Evolutionary conservation across 495 filamentous ascomycete genomes (phyloP), one percentile per base, ranked within the genome.

Genomic region (Schizothecium vesticola): DNA sequence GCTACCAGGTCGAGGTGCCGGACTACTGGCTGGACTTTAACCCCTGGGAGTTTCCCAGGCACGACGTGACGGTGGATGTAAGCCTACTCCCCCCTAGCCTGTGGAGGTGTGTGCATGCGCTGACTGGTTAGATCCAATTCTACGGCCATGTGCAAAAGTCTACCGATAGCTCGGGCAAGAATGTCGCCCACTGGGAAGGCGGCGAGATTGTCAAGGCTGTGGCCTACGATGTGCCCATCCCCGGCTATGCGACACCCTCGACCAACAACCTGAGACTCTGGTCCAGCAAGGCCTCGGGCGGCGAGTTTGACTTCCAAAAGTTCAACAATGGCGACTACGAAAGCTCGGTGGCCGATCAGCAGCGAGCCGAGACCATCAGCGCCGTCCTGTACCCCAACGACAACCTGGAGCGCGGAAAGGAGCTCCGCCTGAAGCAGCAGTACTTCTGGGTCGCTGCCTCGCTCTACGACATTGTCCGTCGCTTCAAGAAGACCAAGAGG

Each of bases 361-460:
- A 99, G 79, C 88, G 89, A 21, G 95, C 95, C 3, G 95, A 99
- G 82, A 97, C 96, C 57, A 98, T 99, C 78, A 97, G 93, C 51
- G 96, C 96, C 12, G 95, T 99, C 33, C 82, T 99, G 23, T 99
- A 99, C 73, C 95, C 95, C 7, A 99, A 99, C 75, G 95, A 99
- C 76, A 98, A 97, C 77, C 86, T 99, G 29, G 94, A 97, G 66
- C 89, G 92, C 69, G 95, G 95, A 63, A 99, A 99, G 79, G 95
- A 99, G 80, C 90, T 99, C 66, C 91, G 95, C 64, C 82, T 99
- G 75, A 99, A 98, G 85, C 95, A 99, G 77, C 95, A 99, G 78
- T 99, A 99, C 84, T 99, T 99, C 83, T 99, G 95, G 95, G 96
- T 96, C 79, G 94, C 95, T 62, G 95, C 95, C 8, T 98, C 96